These are phyloP conservation scores for Tricholoma bakamatsutake DNA, from an alignment of 768 basidiomycete species.

Conservation along the genomic window DNA sequence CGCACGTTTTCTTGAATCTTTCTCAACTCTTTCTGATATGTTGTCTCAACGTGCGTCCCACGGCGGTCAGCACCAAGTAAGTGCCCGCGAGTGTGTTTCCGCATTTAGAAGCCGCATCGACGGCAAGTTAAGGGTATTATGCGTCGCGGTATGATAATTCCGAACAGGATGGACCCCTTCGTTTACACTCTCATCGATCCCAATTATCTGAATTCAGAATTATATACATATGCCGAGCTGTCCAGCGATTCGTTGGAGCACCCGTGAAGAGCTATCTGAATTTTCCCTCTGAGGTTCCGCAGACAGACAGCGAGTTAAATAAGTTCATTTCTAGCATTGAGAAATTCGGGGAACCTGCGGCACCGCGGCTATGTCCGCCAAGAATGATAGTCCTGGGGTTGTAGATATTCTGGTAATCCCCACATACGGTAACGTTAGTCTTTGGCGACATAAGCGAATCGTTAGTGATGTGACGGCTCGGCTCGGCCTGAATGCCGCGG, in stretches of 20 bases:
- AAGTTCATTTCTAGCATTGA: conserved; percentile 11
- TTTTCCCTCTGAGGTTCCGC: conserved; percentile 14
- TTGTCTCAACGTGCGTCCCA: too few relatives aligned
- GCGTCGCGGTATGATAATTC: conserved; percentile 16
- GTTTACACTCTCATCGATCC: conserved; percentile 36
- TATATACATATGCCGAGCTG: conserved; percentile 18
- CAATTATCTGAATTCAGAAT: conserved; percentile 26
- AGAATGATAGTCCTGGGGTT: conserved; percentile 18
- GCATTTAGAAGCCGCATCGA: too few relatives aligned
- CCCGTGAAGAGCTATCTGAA: conserved; percentile 11
- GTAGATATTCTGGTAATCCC: conserved; percentile 12
- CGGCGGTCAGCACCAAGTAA: too few relatives aligned
- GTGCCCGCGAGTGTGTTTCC: too few relatives aligned
- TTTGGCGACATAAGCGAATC: too few relatives aligned
- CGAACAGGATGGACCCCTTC: too few relatives aligned
- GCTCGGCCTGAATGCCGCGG: too few relatives aligned
- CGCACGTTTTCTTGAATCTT: too few relatives aligned
- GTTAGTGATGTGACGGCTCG: too few relatives aligned
- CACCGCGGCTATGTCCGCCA: conserved; percentile 19
- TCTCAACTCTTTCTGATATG: too few relatives aligned
- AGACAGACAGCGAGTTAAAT: conserved; percentile 19
- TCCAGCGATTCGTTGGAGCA: conserved; percentile 8
- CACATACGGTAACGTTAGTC: too few relatives aligned
- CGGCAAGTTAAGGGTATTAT: too few relatives aligned
- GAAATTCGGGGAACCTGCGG: conserved; percentile 13